Conservation (phyloP, 805 yeast genomes). For the Candida fluviatilis region DNA sequence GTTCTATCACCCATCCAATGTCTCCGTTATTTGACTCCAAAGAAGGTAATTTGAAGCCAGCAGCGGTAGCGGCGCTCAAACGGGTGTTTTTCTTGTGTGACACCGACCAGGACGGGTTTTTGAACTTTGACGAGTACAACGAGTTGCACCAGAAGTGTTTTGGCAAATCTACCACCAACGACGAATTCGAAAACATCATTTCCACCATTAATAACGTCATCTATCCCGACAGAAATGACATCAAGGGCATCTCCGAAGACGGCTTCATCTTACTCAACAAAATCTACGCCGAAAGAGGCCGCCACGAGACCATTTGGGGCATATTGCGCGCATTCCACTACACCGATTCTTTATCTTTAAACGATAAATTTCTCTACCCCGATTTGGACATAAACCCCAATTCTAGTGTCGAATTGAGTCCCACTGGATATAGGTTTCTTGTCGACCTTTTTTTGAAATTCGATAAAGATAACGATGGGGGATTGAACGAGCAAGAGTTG, state of each 20-base stretch:
- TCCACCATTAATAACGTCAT: conserved; percentile 28
- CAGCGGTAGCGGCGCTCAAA: conserved; percentile 69
- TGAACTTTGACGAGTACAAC: conserved; percentile 68
- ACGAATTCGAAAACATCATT: conserved; percentile 36
- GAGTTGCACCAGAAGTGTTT: conserved; percentile 75
- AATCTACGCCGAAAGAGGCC: conserved; percentile 81
- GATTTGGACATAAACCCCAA: conserved; percentile 66
- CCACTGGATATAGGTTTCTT: conserved; percentile 84
- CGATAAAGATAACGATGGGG: conserved; percentile 97
- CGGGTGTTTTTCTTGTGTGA: conserved; percentile 84
- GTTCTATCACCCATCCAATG: conserved; percentile 90
- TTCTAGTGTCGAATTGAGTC: conserved; percentile 87
- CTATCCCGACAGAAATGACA: conserved; percentile 20
- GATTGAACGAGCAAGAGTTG: conserved; percentile 73
- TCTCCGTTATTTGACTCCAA: conserved; percentile 93
- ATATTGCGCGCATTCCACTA: conserved; percentile 83
- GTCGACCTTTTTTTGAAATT: conserved; percentile 85
- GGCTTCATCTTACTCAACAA: conserved; percentile 80
- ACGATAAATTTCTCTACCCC: conserved; percentile 78
- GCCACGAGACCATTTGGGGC: conserved; percentile 98
- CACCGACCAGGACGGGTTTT: conserved; percentile 81
- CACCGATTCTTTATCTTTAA: conserved; percentile 84
- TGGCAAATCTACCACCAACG: conserved; percentile 38
- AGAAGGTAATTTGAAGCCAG: conserved; percentile 74
- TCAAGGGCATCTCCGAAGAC: conserved; percentile 58